These are phyloP conservation scores for Beta lomatogona DNA, from an alignment of 179 eudicot species.

Conservation along the genomic window DNA sequence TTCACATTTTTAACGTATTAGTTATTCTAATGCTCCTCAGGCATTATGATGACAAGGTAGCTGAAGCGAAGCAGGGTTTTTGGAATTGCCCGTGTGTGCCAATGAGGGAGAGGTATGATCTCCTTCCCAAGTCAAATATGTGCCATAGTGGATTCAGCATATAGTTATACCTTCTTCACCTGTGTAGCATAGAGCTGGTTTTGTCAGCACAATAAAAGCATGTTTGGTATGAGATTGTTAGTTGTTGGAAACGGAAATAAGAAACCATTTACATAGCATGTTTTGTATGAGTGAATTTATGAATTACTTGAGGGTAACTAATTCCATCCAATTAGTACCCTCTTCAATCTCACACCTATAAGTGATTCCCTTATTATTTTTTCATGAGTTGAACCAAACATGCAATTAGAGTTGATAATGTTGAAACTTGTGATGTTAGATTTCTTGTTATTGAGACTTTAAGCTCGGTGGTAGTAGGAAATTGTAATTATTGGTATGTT, in stretches of 20 bases:
- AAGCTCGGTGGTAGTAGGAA: background rate
- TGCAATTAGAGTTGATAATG: background rate
- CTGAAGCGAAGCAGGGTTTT: constrained; percentile 92
- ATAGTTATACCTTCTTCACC: background rate
- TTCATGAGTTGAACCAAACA: too few species aligned
- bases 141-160: background rate
- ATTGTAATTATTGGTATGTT: background rate
- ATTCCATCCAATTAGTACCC: too few species aligned
- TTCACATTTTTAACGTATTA: background rate
- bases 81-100: constrained; percentile 99
- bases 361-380: too few species aligned
- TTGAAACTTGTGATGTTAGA: background rate
- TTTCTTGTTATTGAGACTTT: background rate
- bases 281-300: too few species aligned
- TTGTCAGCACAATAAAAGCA: background rate
- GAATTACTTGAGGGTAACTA: too few species aligned
- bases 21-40: constrained; percentile 37
- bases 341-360: too few species aligned
- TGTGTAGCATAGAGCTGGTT: background rate
- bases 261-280: too few species aligned
- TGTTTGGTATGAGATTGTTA: too few species aligned
- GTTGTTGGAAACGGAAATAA: too few species aligned
- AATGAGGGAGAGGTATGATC: constrained; percentile 88
- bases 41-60: constrained; percentile 94
- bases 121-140: constrained; percentile 13